phyloP scores from a whole-genome alignment of 192 early-diverging fungal genomes.

The Phycomyces nitens region DNA sequence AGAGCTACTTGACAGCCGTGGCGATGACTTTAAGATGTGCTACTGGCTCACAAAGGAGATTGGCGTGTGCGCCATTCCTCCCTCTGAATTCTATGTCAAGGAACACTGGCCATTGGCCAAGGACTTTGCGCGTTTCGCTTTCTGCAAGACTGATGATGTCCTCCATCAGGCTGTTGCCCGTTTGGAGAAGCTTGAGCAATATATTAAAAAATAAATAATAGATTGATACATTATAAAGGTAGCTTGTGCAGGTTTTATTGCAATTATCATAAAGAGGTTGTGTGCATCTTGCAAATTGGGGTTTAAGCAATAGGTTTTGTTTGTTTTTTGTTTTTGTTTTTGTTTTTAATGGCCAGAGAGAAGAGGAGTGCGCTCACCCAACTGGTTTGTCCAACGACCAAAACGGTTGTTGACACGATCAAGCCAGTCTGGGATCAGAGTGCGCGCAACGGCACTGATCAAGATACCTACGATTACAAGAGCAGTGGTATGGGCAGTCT shows the following conservation, averaged over 20 bases:
- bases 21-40: constrained; percentile 73
- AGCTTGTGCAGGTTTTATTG: no score
- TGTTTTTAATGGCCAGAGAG: constrained; percentile 9
- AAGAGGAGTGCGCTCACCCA: constrained; percentile 36
- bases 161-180: constrained; percentile 69
- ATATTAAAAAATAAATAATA: constrained; percentile 32
- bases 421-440: constrained; percentile 22
- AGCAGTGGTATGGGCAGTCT: constrained; percentile 23
- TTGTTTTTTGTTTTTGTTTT: not conserved
- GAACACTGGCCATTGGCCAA: constrained; percentile 63
- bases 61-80: constrained; percentile 90
- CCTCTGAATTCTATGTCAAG: constrained; percentile 82
- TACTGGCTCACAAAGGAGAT: constrained; percentile 84
- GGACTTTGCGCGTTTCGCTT: constrained; percentile 84
- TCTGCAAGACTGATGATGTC: constrained; percentile 87
- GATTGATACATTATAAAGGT: no score
- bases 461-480: constrained; percentile 34
- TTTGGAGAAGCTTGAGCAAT: constrained; percentile 57
- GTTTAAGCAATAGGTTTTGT: no score
- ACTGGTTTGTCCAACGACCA: constrained; percentile 19
- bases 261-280: no score
- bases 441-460: constrained; percentile 27
- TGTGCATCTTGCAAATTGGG: no score
- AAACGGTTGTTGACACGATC: constrained; percentile 24
- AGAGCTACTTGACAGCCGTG: constrained; percentile 52